Evolutionary conservation across 1,284 basidiomycete species (phyloP).

Genomic region (Ganoderma lucidum): DNA sequence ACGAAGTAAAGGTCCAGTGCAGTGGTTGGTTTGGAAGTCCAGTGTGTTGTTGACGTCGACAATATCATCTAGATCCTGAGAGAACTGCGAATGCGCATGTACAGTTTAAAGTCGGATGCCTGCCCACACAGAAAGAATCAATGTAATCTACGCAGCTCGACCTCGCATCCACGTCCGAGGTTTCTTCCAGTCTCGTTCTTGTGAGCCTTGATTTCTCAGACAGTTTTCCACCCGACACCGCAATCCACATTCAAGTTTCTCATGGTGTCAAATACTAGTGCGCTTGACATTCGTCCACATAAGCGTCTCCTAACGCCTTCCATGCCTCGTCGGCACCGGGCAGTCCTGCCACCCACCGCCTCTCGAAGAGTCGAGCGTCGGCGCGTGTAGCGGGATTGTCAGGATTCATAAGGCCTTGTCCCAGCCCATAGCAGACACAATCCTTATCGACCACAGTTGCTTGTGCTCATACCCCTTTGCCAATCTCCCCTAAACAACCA

Average conservation of each 20-base stretch:
- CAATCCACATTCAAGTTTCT: neutral
- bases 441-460: neutral
- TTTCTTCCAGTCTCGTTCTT: neutral
- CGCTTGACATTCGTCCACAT: neutral
- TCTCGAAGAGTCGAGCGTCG: neutral
- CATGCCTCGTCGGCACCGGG: neutral
- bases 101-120: neutral
- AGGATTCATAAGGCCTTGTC: neutral
- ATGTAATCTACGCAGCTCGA: neutral
- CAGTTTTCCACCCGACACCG: neutral
- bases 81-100: neutral
- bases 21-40: neutral
- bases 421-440: neutral
- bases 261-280: neutral
- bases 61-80: neutral
- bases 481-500: neutral
- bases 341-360: constrained; percentile 1
- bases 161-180: neutral
- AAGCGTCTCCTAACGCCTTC: neutral
- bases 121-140: neutral
- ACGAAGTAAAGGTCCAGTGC: neutral
- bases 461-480: neutral
- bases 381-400: neutral
- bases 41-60: neutral
- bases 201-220: neutral